These are phyloP conservation scores for Solanum tarapatanum DNA, from an alignment of 257 asterid species.

Conservation along the genomic window DNA sequence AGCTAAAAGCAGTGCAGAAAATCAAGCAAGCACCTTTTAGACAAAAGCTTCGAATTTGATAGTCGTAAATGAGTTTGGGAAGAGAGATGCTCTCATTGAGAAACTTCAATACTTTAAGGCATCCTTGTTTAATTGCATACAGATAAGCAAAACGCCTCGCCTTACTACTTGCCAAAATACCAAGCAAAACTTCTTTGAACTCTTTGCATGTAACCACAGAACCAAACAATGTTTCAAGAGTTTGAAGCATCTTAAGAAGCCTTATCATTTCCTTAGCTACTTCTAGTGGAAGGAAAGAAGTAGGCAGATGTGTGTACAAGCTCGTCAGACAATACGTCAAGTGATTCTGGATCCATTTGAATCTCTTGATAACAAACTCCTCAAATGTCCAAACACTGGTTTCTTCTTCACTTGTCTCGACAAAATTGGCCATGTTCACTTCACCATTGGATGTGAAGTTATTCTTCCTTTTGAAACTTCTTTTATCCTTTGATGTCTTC, in stretches of 20 bases:
- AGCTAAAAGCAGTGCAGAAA: constrained; percentile 42
- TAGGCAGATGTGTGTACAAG: constrained; percentile 36
- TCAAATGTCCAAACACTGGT: constrained; percentile 16
- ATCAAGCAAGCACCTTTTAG: constrained; percentile 21
- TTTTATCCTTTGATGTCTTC: not conserved
- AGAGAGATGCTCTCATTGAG: not conserved
- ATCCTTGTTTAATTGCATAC: not conserved
- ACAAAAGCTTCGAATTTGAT: constrained; percentile 10
- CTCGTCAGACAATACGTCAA: constrained; percentile 12
- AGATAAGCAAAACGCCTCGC: not conserved
- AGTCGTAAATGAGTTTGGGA: not conserved
- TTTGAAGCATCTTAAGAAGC: constrained; percentile 6
- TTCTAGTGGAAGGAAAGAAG: constrained; percentile 13
- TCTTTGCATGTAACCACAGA: not conserved
- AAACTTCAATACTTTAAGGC: constrained; percentile 9
- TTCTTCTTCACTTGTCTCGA: not conserved
- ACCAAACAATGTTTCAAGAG: not conserved
- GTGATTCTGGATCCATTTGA: not conserved
- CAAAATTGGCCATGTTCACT: not conserved
- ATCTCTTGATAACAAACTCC: constrained; percentile 23
- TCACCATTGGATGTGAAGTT: not conserved
- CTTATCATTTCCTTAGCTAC: constrained; percentile 11
- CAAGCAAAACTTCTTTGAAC: constrained; percentile 1
- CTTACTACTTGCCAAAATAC: not conserved
- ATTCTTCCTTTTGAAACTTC: not conserved